Base-by-base conservation (phyloP, 371 early-diverging fungal genomes). In the Parasitella parasitica region DNA sequence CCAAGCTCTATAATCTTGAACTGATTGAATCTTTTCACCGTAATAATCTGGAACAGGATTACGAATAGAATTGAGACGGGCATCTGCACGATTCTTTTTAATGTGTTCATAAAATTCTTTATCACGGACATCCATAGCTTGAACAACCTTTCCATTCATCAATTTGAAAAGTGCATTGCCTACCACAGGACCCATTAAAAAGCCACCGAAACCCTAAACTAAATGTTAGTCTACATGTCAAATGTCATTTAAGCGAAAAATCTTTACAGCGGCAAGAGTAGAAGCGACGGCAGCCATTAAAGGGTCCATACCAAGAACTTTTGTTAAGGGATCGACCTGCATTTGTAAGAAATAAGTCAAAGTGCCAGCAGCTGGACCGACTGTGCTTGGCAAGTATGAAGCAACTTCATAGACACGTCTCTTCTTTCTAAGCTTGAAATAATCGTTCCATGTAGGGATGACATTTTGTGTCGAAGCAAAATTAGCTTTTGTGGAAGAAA, bases 31-130 rank as follows among this genome's bases (percentile, higher is more conserved):
- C 75, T 92, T 92, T 69, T 97, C 97, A 37, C 95, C 97, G 67
- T 96, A 95, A 65, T 89, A 96, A 70, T 97, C 96, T 12, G 97
- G 95, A 49, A 94, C 80, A 27, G 92, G 93, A 69, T 89, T 91
- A 57, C 92, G 86, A 39, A 86, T 78, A 7, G 89, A 90, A 54
- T 90, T 86, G 37, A 87, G 75, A 35, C 85, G 73, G 41, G 93
- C 93, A 58, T 91, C 88, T 11, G 93, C 91, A 36, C 95, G 83
- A 72, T 92, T 86, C 46, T 81, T 80, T 65, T 84, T 83, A 64
- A 96, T 86, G 36, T 92, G 91, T 50, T 88, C 84, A 75, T 86
- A 93, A 66, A 94, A 93, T 64, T 86, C 90, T 32, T 81, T 82
- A 62, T 96, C 95, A 64, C 89, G 86, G 59, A 66, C 59, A 58